Evolutionary conservation across 1,284 basidiomycete genomes (phyloP), one percentile per base, ranked within the genome.

Genomic region (Porogramme epimiltina): DNA sequence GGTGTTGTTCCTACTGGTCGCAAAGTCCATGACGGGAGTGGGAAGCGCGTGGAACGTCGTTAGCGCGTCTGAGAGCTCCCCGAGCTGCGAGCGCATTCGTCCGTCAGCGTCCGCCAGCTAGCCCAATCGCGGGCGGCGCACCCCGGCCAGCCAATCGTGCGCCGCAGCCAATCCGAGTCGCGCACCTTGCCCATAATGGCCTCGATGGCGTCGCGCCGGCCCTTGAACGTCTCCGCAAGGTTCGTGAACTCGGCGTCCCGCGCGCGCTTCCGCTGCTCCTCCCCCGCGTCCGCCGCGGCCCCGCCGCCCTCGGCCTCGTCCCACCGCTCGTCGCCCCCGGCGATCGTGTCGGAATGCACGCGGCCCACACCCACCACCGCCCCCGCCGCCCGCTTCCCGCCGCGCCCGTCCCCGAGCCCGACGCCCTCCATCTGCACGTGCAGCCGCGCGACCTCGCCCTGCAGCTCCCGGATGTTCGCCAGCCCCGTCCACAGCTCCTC

Each of bases 391-490:
- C 64, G 62, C 42, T 62, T 59, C 2, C 61, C 41, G 18, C 56
- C 60, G 9, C 62, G 57, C 34, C 9, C 34, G 37, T 68, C 64
- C 25, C 45, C 59, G 28, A 60, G 48, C 3, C 82, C 81, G 31
- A 85, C 75, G 34, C 78, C 78, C 65, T 91, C 88, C 85, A 90
- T 87, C 36, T 84, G 79, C 18, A 84, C 70, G 64, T 90, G 88
- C 77, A 87, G 80, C 53, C 70, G 73, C 4, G 88, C 84, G 33
- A 90, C 81, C 56, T 87, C 80, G 48, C 78, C 81, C 65, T 91
- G 87, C 24, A 90, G 68, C 41, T 84, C 81, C 55, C 87, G 66
- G 19, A 90, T 83, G 42, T 75, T 75, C 16, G 80, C 80, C 13
- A 90, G 76, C 54, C 85, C 81, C 0, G 76, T 64, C 88, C 88